Percentiles rank a stretch among this genome's conserved stretches.
Conservation (phyloP, 1,139 yeast genomes). For the Martiniozyma asiatica region DNA sequence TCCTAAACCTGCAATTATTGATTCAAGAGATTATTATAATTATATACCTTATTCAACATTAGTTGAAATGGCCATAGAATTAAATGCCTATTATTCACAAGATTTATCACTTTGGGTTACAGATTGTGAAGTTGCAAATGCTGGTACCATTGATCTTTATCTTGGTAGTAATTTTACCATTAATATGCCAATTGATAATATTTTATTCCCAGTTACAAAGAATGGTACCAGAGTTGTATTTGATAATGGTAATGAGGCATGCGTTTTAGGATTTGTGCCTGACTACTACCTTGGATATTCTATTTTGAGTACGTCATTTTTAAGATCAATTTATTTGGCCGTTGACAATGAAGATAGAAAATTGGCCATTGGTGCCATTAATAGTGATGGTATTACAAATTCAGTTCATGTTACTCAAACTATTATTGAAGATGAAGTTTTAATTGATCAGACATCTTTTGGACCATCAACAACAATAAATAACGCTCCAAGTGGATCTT, state of each 20-base stretch:
- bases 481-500: background rate
- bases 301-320: slow-evolving; percentile 50
- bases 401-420: background rate
- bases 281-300: slow-evolving; percentile 39
- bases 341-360: slow-evolving; percentile 51
- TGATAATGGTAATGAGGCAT: slow-evolving; percentile 46
- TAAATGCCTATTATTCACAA: slow-evolving; percentile 53
- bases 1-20: slow-evolving; percentile 47
- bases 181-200: slow-evolving; percentile 38
- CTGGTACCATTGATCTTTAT: slow-evolving; percentile 43
- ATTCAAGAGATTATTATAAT: slow-evolving; percentile 41
- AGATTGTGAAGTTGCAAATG: slow-evolving; percentile 40
- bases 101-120: slow-evolving; percentile 52
- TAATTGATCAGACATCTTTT: background rate
- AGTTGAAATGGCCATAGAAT: slow-evolving; percentile 58
- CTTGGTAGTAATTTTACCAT: slow-evolving; percentile 42
- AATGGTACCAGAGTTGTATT: slow-evolving; percentile 31
- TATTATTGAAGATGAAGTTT: background rate
- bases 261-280: slow-evolving; percentile 46
- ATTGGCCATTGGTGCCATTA: slow-evolving; percentile 53
- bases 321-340: slow-evolving; percentile 46
- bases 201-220: slow-evolving; percentile 32
- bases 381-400: slow-evolving; percentile 21
- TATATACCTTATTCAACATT: slow-evolving; percentile 49
- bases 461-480: background rate